Percentiles rank a stretch among this genome's conserved stretches.
Conservation (phyloP, 345 rosid genomes). For the Syzygium grande region DNA sequence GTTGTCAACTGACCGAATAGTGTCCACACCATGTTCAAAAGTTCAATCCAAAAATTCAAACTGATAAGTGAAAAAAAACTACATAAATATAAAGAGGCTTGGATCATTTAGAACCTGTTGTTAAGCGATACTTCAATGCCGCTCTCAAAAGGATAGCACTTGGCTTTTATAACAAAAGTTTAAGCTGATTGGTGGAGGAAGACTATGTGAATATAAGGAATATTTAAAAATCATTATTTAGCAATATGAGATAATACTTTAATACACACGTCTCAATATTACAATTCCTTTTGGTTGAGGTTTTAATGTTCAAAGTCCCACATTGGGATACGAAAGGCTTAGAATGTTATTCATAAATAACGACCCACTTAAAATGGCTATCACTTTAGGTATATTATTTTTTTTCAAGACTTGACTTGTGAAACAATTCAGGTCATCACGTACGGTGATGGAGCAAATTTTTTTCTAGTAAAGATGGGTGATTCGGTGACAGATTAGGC, state of each 20-base stretch:
- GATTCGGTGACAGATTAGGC: neutral
- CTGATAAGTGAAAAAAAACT: fast-evolving
- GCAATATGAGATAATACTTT: no score
- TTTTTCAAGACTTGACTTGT: neutral
- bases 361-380: no score
- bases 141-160: no score
- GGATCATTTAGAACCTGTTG: no score
- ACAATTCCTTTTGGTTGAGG: no score
- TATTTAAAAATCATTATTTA: no score
- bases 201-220: no score
- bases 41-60: no score
- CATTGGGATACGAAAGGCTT: neutral
- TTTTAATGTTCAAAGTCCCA: neutral
- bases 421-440: neutral
- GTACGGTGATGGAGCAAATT: neutral
- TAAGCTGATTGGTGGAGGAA: no score
- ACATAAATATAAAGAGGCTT: no score
- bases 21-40: neutral
- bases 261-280: neutral
- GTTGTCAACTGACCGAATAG: neutral
- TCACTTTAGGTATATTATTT: neutral
- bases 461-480: neutral
- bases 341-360: neutral
- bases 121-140: no score
- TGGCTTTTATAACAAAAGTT: no score